phyloP scores from a whole-genome alignment of 2,329 filamentous ascomycete species.

The Setomelanomma holmii region DNA sequence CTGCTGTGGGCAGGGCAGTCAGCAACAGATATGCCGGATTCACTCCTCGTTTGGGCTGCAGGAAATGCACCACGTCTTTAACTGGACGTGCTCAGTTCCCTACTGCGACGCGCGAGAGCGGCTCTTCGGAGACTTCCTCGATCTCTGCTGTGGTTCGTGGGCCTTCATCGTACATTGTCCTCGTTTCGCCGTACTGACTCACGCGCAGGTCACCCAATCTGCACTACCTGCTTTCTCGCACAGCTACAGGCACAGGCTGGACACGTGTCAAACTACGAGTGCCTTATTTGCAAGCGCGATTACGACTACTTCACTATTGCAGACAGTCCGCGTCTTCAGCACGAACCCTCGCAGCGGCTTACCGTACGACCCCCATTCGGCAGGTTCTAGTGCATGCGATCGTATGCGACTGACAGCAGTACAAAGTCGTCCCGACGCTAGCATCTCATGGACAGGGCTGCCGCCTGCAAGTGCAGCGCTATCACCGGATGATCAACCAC shows the following conservation, averaged over 20 bases:
- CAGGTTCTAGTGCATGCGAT: neutral
- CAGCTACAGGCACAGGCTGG: no score
- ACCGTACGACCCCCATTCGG: neutral
- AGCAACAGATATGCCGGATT: neutral
- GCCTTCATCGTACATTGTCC: neutral
- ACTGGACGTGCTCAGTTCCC: no score
- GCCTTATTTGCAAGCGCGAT: no score
- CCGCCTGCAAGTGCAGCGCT: neutral
- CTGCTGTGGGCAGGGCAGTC: neutral
- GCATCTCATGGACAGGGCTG: neutral
- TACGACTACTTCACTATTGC: neutral
- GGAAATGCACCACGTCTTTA: neutral
- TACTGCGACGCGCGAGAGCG: no score
- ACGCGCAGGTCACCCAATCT: neutral
- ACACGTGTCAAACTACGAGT: no score
- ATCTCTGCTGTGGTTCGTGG: neutral
- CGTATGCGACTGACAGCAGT: neutral
- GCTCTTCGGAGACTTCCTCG: neutral
- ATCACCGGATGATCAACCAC: neutral
- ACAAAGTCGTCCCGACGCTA: neutral
- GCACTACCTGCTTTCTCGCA: neutral
- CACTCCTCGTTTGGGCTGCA: neutral
- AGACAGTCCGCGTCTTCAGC: neutral
- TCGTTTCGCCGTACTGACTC: neutral
- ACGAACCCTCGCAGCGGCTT: neutral